Percentiles rank a stretch among this genome's conserved stretches.
These are phyloP conservation scores for Asterella californica DNA, from an alignment of 225 moss, liverwort and hornwort genomes.

Conservation along the genomic window DNA sequence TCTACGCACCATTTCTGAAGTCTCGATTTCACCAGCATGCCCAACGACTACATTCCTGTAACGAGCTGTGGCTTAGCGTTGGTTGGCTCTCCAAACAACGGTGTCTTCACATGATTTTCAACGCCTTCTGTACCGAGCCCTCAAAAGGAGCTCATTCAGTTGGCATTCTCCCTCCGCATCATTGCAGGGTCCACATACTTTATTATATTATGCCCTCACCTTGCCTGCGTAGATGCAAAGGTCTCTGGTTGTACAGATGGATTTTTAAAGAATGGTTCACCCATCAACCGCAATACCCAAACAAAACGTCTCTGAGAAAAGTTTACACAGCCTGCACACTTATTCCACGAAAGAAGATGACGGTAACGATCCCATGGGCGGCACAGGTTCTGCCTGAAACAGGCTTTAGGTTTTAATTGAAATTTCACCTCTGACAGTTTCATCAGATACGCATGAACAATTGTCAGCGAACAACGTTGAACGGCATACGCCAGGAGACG, in stretches of 20 bases:
- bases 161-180: not conserved
- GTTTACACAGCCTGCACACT: not conserved
- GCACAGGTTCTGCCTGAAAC: conserved; percentile 5
- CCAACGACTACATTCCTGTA: not conserved
- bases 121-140: not conserved
- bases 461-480: not conserved
- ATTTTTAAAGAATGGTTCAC: not conserved
- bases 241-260: not conserved
- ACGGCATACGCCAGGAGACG: not conserved
- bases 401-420: not conserved
- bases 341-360: not conserved
- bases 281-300: not conserved
- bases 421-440: not conserved
- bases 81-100: not conserved
- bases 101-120: not conserved
- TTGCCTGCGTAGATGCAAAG: not conserved
- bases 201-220: not conserved
- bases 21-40: not conserved
- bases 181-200: not conserved
- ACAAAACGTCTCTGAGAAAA: not conserved
- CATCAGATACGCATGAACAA: not conserved
- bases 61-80: not conserved
- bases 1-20: not conserved
- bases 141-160: not conserved
- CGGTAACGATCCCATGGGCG: not conserved